phyloP scores from a whole-genome alignment of 805 yeast genomes.

The Metschnikowia henanensis region DNA sequence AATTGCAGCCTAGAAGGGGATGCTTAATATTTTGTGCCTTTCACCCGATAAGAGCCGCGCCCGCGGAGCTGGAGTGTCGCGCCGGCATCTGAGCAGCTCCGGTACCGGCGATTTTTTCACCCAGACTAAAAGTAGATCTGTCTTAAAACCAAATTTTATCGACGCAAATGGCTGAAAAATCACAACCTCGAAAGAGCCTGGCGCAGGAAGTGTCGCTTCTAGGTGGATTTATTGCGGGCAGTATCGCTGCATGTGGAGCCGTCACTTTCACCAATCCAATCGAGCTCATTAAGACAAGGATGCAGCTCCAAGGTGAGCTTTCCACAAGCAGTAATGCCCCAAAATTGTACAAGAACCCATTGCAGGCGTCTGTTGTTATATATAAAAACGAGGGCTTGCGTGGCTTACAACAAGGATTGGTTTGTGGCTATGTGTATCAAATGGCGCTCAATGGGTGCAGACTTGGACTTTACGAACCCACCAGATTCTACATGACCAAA shows the following conservation, averaged over 20 bases:
- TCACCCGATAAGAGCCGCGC: neutral
- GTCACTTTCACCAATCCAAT: conserved; percentile 96
- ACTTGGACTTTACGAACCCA: conserved; percentile 91
- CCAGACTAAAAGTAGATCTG: conserved; percentile 1
- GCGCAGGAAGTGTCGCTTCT: conserved; percentile 49
- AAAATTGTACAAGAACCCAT: conserved; percentile 69
- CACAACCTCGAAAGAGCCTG: conserved; percentile 6
- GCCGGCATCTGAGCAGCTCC: conserved; percentile 5
- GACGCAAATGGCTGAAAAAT: conserved; percentile 5
- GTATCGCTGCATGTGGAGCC: conserved; percentile 91
- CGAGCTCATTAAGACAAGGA: conserved; percentile 90
- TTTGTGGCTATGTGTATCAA: conserved; percentile 89
- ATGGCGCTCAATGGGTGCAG: conserved; percentile 92
- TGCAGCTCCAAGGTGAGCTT: conserved; percentile 96
- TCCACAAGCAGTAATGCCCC: conserved; percentile 51
- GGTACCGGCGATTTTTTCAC: conserved; percentile 6
- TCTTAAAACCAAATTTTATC: neutral
- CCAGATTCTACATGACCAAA: conserved; percentile 58
- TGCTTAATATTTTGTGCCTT: too few relatives aligned
- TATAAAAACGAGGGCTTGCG: conserved; percentile 78
- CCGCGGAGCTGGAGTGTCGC: neutral
- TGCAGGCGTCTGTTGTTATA: conserved; percentile 78
- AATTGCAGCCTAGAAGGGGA: too few relatives aligned
- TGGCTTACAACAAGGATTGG: conserved; percentile 87
- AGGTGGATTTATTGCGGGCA: conserved; percentile 90